Evolutionary conservation across 208 protist species (phyloP).

Genomic region (Trypanosoma platydactyli): DNA sequence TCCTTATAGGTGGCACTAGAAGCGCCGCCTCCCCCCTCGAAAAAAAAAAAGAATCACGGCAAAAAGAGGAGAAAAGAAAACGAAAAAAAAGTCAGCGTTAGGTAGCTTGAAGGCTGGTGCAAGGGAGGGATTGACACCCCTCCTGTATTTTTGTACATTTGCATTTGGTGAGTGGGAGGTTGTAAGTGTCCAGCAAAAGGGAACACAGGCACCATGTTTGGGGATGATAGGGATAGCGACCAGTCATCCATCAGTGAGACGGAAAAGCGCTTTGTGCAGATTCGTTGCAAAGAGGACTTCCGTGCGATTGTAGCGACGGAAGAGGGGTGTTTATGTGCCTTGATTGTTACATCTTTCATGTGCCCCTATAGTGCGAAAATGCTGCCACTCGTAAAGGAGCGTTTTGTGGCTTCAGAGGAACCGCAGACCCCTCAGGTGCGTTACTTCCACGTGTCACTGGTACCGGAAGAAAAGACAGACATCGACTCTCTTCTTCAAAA

Average conservation of each 20-base stretch:
- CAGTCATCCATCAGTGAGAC: slow-evolving; percentile 31
- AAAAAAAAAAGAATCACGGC: too few species aligned
- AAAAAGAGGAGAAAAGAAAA: too few species aligned
- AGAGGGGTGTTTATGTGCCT: slow-evolving; percentile 59
- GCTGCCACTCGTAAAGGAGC: slow-evolving; percentile 33
- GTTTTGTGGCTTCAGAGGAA: slow-evolving; percentile 36
- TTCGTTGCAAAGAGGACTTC: slow-evolving; percentile 75
- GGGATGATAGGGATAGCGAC: slow-evolving; percentile 38
- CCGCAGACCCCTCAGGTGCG: slow-evolving; percentile 70
- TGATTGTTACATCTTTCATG: slow-evolving; percentile 79
- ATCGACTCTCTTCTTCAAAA: slow-evolving; percentile 57
- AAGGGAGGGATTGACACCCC: not conserved
- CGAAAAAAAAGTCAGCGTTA: too few species aligned
- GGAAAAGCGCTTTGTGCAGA: slow-evolving; percentile 54
- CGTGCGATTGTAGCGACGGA: slow-evolving; percentile 52
- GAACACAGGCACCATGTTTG: slow-evolving; percentile 20
- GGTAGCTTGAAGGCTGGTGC: too few species aligned
- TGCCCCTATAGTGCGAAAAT: slow-evolving; percentile 65
- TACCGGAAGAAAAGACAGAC: slow-evolving; percentile 64
- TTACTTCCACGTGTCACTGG: slow-evolving; percentile 83
- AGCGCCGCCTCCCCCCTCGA: too few species aligned
- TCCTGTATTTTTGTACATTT: slow-evolving; percentile 5
- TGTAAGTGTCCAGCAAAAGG: not conserved
- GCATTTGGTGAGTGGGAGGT: not conserved
- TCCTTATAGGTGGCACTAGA: too few species aligned